Percentiles rank a stretch among this genome's conserved stretches.
These are phyloP conservation scores for Coemansia sp. DNA, from an alignment of 192 early-diverging fungal genomes.

Conservation along the genomic window DNA sequence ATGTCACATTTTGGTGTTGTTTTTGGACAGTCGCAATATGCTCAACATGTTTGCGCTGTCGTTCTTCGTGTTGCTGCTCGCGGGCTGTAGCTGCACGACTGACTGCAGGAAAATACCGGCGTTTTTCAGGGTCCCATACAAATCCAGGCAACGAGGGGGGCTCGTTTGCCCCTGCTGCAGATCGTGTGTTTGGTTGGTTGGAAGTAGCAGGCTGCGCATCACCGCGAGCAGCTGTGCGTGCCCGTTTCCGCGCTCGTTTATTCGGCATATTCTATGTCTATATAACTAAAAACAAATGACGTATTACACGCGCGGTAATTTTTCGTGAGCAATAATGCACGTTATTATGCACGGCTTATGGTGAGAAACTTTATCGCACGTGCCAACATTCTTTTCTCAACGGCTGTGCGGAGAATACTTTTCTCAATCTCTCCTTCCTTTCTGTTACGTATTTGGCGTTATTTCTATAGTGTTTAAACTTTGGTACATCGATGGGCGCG, in stretches of 20 bases:
- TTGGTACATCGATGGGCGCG: constrained; percentile 12
- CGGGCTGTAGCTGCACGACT: constrained; percentile 26
- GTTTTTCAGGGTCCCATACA: constrained; percentile 40
- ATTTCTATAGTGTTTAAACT: background rate
- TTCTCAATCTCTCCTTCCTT: background rate
- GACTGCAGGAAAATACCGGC: constrained; percentile 34
- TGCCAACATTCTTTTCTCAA: background rate
- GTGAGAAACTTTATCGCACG: background rate
- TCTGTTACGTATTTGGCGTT: background rate
- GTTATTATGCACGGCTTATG: background rate
- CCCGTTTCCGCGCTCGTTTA: constrained; percentile 14
- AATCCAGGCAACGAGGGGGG: constrained; percentile 36
- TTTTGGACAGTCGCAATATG: constrained; percentile 5
- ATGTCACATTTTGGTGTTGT: background rate
- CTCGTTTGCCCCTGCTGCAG: background rate
- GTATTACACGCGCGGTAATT: too few relatives aligned
- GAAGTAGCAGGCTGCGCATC: background rate
- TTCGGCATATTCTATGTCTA: constrained; percentile 1
- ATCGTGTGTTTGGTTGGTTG: background rate
- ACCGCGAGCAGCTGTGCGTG: background rate
- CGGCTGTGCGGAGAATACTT: background rate
- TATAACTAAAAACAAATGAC: too few relatives aligned
- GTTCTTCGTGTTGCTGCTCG: constrained; percentile 22
- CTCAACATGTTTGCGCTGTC: constrained; percentile 12
- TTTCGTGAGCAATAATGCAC: background rate